Conservation (phyloP, 2,329 filamentous ascomycete species). For the Pseudogymnoascus sp. region DNA sequence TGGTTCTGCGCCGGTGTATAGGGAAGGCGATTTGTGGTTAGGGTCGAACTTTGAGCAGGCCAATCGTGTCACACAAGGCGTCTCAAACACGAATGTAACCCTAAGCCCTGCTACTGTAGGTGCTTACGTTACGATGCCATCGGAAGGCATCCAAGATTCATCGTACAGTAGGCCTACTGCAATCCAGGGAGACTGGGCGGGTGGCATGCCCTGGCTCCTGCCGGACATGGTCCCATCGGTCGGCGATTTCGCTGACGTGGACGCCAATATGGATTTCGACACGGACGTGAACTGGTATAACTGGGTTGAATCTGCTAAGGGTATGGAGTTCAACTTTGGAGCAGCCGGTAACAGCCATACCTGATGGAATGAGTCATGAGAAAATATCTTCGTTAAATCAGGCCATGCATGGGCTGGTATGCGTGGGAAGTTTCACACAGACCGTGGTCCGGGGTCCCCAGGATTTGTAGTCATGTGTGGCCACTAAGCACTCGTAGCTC, state of each 20-base stretch:
- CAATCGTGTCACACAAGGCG: not conserved
- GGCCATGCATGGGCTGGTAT: not conserved
- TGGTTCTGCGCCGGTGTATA: not conserved
- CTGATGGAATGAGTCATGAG: not conserved
- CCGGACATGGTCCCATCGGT: constrained; percentile 18
- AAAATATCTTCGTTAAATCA: not conserved
- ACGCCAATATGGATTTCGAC: constrained; percentile 25
- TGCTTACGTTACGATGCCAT: not conserved
- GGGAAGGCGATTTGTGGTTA: not conserved
- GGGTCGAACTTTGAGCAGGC: constrained; percentile 9
- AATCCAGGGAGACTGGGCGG: constrained; percentile 9
- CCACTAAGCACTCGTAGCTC: not conserved
- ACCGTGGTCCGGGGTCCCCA: not conserved
- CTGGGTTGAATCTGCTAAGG: constrained; percentile 31
- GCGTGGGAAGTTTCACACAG: not conserved
- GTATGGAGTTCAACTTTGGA: constrained; percentile 12
- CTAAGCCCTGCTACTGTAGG: not conserved
- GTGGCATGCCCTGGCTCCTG: constrained; percentile 22
- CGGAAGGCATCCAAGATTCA: not conserved
- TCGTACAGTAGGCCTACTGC: constrained; percentile 12
- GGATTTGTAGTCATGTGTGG: not conserved
- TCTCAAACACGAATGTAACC: not conserved
- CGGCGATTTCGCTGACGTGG: constrained; percentile 19
- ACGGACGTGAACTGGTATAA: constrained; percentile 31
- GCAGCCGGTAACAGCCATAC: not conserved